Conservation (phyloP, 176 grass and related monocot genomes). For the Oryza glaberrima region DNA sequence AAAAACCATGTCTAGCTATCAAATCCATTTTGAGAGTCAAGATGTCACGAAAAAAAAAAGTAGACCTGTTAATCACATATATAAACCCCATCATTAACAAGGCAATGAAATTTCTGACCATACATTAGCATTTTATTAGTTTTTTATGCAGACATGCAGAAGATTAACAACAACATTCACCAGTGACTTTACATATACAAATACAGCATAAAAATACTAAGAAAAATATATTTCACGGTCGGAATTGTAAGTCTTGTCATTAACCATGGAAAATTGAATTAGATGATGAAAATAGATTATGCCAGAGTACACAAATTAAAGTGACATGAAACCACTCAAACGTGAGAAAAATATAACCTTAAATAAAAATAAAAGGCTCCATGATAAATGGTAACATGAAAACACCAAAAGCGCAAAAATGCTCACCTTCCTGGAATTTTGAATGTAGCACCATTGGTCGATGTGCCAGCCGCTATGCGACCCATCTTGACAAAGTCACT, state of each 20-base stretch:
- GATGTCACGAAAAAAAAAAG: slow-evolving; percentile 2
- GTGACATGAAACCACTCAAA: background rate
- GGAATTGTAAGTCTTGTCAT: background rate
- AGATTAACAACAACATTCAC: background rate
- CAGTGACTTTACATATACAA: slow-evolving; percentile 9
- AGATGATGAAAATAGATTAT: background rate
- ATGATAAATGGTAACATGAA: slow-evolving; percentile 20
- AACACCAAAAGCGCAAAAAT: background rate
- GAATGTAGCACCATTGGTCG: slow-evolving; percentile 92
- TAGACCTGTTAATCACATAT: background rate
- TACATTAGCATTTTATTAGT: background rate
- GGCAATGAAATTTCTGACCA: background rate
- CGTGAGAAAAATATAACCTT: slow-evolving; percentile 46
- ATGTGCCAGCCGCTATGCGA: slow-evolving; percentile 84
- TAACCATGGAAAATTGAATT: background rate
- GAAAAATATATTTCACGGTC: background rate
- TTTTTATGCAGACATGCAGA: background rate
- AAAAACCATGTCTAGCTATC: background rate
- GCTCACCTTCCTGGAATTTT: slow-evolving; percentile 91
- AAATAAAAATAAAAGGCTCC: background rate
- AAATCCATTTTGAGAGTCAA: background rate
- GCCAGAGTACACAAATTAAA: background rate
- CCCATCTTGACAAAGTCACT: slow-evolving; percentile 62
- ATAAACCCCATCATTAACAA: background rate
- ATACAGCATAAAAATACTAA: background rate